These are phyloP conservation scores for Fusarium ambrosium DNA, from an alignment of 2,329 filamentous ascomycete species.

Conservation along the genomic window DNA sequence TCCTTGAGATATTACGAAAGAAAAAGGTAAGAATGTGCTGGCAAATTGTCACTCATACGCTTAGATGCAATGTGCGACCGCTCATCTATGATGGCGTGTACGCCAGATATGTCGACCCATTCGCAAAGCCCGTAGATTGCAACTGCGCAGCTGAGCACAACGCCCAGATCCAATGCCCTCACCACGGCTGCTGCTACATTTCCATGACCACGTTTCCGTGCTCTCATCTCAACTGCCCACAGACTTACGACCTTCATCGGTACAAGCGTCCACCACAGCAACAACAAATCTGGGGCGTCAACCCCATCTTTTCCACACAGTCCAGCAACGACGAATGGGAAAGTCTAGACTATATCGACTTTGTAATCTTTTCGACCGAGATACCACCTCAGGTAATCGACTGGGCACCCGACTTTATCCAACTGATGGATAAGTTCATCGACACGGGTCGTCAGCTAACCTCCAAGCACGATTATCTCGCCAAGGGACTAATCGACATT, in stretches of 20 bases:
- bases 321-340: background rate
- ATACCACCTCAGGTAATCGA: background rate
- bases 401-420: background rate
- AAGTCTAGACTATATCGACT: background rate
- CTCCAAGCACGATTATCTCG: background rate
- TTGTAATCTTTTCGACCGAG: background rate
- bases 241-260: constrained; percentile 24
- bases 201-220: background rate
- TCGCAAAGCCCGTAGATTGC: constrained; percentile 39
- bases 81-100: constrained; percentile 42
- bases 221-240: constrained; percentile 8
- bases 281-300: background rate
- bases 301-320: background rate
- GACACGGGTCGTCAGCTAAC: background rate
- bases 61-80: constrained; percentile 49
- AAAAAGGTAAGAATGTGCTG: constrained; percentile 41
- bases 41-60: constrained; percentile 43
- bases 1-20: background rate
- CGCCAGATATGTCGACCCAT: constrained; percentile 41
- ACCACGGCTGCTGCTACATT: constrained; percentile 47
- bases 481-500: background rate
- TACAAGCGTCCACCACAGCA: constrained; percentile 15
- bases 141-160: constrained; percentile 25
- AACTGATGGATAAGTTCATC: too few species aligned
- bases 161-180: constrained; percentile 34